Evolutionary conservation across 352 stramenopile genomes (phyloP).

Genomic region (Phytophthora chlamydospora): DNA sequence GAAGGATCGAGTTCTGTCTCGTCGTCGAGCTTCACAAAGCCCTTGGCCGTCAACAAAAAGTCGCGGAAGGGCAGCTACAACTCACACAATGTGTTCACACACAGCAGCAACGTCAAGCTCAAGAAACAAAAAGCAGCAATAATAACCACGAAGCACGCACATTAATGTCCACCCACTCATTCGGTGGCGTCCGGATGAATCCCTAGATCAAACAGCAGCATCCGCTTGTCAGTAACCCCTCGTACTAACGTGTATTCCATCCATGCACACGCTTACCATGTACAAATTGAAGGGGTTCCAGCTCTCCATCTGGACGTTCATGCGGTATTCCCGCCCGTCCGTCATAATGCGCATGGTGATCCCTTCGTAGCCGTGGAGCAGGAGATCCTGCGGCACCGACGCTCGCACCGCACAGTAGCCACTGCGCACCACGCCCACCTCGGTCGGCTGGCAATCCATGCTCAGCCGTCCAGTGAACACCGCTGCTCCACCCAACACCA

Average conservation of each 20-base stretch:
- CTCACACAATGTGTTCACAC: neutral
- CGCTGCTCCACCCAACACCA: conserved; percentile 34
- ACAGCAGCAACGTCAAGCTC: neutral
- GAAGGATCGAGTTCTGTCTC: conserved; percentile 72
- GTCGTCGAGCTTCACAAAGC: conserved; percentile 85
- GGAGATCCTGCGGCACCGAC: conserved; percentile 51
- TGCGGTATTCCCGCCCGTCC: conserved; percentile 82
- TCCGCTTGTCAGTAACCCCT: conserved; percentile 2
- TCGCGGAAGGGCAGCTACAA: conserved; percentile 71
- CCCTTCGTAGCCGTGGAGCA: conserved; percentile 85
- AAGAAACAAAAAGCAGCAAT: neutral
- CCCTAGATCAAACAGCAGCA: conserved; percentile 38
- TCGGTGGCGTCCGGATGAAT: conserved; percentile 80
- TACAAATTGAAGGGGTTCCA: conserved; percentile 90
- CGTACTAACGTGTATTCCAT: neutral
- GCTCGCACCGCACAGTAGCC: conserved; percentile 85
- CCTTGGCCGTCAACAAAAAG: conserved; percentile 85
- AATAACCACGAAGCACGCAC: conserved; percentile 31
- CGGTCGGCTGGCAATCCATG: conserved; percentile 77
- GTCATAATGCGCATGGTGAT: conserved; percentile 89
- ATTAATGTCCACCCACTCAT: conserved; percentile 86
- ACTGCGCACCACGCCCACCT: conserved; percentile 79
- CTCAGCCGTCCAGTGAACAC: conserved; percentile 78
- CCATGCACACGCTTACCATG: conserved; percentile 55
- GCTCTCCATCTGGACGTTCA: conserved; percentile 87